phyloP scores from a whole-genome alignment of 106 monocot genomes.

The Alisma plantagoaquatica region DNA sequence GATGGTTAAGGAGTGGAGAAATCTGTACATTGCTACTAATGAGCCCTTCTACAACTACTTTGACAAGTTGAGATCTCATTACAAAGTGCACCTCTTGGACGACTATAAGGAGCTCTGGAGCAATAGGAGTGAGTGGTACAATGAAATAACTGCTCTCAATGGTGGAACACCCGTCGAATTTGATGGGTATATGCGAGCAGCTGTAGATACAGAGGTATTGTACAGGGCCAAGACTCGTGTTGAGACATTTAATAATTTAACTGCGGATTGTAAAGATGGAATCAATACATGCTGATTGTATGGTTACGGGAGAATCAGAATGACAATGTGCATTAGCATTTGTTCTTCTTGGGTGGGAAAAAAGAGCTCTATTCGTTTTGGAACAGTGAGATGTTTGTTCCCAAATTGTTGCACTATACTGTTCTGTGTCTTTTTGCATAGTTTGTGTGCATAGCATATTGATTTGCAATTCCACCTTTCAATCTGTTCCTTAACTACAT shows the following conservation, averaged over 20 bases:
- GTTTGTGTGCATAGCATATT: too few species aligned
- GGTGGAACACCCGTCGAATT: constrained; percentile 48
- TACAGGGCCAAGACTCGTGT: constrained; percentile 62
- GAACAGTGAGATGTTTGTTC: too few species aligned
- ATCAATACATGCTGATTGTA: constrained; percentile 52
- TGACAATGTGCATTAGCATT: too few species aligned
- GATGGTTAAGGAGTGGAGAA: constrained; percentile 34
- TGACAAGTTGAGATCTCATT: constrained; percentile 72
- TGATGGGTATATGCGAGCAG: constrained; percentile 77
- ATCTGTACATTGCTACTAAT: constrained; percentile 72
- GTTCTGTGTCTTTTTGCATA: too few species aligned
- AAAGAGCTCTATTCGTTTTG: too few species aligned
- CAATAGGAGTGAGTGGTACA: constrained; percentile 63
- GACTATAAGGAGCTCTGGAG: constrained; percentile 77
- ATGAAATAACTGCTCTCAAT: constrained; percentile 45
- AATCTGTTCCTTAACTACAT: too few species aligned
- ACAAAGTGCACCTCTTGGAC: constrained; percentile 66
- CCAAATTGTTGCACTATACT: too few species aligned
- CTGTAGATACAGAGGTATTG: constrained; percentile 67
- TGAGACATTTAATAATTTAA: constrained; percentile 79
- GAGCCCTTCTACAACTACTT: constrained; percentile 81
- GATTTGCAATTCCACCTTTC: too few species aligned
- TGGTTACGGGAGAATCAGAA: too few species aligned
- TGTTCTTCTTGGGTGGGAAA: too few species aligned
- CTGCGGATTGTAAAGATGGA: constrained; percentile 71